These are phyloP conservation scores for Exserohilum rostratum DNA, from an alignment of 2,329 filamentous ascomycete species.

Conservation along the genomic window DNA sequence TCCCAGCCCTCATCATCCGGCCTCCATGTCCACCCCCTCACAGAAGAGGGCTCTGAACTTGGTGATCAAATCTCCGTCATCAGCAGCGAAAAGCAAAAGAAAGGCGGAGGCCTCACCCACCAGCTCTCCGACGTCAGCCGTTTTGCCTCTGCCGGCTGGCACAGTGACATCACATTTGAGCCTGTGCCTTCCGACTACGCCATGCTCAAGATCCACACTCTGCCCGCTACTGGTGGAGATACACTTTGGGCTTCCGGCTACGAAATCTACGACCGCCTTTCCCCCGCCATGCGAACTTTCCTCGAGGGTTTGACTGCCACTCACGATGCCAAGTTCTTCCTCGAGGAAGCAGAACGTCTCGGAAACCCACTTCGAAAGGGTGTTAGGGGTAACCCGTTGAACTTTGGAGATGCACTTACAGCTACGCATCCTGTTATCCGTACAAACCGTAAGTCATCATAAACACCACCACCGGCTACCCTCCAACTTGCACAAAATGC, in stretches of 20 bases:
- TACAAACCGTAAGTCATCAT: slow-evolving; percentile 63
- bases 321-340: slow-evolving; percentile 46
- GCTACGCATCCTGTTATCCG: slow-evolving; percentile 64
- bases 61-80: slow-evolving; percentile 51
- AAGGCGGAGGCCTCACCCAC: slow-evolving; percentile 36
- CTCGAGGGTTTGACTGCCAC: slow-evolving; percentile 56
- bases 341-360: slow-evolving; percentile 34
- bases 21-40: slow-evolving; percentile 50
- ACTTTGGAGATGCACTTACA: slow-evolving; percentile 58
- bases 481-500: too few relatives aligned
- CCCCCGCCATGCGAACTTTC: slow-evolving; percentile 55
- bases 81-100: slow-evolving; percentile 44
- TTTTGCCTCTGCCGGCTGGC: slow-evolving; percentile 59
- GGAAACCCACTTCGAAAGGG: slow-evolving; percentile 38
- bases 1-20: slow-evolving; percentile 33
- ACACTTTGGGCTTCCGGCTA: slow-evolving; percentile 49
- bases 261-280: slow-evolving; percentile 59
- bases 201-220: slow-evolving; percentile 41
- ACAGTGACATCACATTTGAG: slow-evolving; percentile 54
- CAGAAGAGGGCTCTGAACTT: slow-evolving; percentile 51
- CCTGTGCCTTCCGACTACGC: slow-evolving; percentile 51
- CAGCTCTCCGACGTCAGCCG: slow-evolving; percentile 53
- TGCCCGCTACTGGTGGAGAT: slow-evolving; percentile 45
- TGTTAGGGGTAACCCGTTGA: slow-evolving; percentile 58
- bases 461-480: neutral